Evolutionary conservation across 2,329 filamentous ascomycete species (phyloP), one percentile per base, ranked within the genome.

Genomic region (Colletotrichum sp.): DNA sequence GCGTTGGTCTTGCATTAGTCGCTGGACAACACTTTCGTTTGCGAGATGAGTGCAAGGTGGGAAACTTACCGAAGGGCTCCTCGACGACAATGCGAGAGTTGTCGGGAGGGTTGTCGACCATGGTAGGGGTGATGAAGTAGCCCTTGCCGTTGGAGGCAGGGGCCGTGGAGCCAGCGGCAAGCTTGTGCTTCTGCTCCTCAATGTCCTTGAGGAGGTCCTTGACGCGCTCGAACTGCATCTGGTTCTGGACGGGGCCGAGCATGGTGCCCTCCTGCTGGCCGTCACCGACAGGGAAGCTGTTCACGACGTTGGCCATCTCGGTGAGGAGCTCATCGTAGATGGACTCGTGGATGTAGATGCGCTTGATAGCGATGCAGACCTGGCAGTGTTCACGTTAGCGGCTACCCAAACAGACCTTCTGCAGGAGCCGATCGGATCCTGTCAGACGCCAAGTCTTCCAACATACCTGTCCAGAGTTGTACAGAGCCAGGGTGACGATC

Each of bases 221-320:
- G 77, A 78, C 71, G 60, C 59, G 77, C 65, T 93, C 89, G 80
- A 88, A 94, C 82, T 94, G 93, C 88, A 92, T 89, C 78, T 87
- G 83, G 83, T 94, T 94, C 76, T 92, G 91, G 4, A 94, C 83
- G 0, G 93, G 93, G 1, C 91, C 90, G 72, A 92, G 68, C n/a
- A 77, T 69, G 5, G 71, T 78, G 68, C 71, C 75, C 18, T 69
- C 71, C 55, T 64, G 21, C 26, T 68, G 69, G 12, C 77, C 77
- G 64, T 78, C 77, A 8, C 77, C 77, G 26, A 78, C 59, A 3
- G 70, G 68, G 7, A 78, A 26, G 68, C 60, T 77, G 64, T 78
- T 75, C 63, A 74, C 39, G 28, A 71, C 71, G 64, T 59, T 71
- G 63, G 69, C 71, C 52, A 78, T 78, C 59, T 73, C 77, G 52